These are phyloP conservation scores for Rhizophora mangle DNA, from an alignment of 345 rosid species.

Conservation along the genomic window DNA sequence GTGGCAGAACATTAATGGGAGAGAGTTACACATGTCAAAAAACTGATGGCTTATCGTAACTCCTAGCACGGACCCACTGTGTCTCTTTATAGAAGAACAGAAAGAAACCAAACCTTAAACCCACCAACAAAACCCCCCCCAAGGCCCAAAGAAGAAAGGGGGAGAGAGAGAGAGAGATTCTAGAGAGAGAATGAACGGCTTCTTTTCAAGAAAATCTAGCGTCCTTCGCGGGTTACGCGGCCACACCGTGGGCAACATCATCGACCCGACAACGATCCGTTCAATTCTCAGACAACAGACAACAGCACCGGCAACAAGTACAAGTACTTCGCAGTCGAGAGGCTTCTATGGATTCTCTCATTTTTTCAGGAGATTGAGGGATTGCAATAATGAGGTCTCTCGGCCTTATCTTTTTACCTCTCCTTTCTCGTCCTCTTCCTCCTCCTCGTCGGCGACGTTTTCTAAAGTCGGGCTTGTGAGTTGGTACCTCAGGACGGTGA, in stretches of 20 bases:
- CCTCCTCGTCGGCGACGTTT: conserved; percentile 28
- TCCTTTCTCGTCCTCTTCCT: conserved; percentile 29
- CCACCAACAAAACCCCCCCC: neutral
- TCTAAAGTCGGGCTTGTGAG: conserved; percentile 51
- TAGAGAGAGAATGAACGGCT: conserved; percentile 32
- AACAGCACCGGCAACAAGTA: neutral
- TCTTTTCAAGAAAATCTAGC: conserved; percentile 31
- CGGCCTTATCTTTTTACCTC: conserved; percentile 25
- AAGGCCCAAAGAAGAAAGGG: neutral
- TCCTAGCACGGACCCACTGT: neutral
- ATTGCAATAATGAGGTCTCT: conserved; percentile 20
- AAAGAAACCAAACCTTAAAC: neutral
- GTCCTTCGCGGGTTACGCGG: conserved; percentile 30
- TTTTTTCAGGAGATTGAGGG: conserved; percentile 29
- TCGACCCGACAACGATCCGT: conserved; percentile 21
- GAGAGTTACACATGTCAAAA: neutral
- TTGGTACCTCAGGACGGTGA: conserved; percentile 87
- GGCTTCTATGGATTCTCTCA: conserved; percentile 42
- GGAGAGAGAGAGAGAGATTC: neutral
- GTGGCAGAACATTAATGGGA: neutral
- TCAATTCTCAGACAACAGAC: conserved; percentile 22
- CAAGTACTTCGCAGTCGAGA: conserved; percentile 27
- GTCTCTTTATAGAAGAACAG: neutral
- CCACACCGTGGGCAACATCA: conserved; percentile 17
- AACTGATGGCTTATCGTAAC: neutral